Evolutionary conservation across 108 stramenopile species (phyloP).

Genomic region (Asterionellopsis glacialis): DNA sequence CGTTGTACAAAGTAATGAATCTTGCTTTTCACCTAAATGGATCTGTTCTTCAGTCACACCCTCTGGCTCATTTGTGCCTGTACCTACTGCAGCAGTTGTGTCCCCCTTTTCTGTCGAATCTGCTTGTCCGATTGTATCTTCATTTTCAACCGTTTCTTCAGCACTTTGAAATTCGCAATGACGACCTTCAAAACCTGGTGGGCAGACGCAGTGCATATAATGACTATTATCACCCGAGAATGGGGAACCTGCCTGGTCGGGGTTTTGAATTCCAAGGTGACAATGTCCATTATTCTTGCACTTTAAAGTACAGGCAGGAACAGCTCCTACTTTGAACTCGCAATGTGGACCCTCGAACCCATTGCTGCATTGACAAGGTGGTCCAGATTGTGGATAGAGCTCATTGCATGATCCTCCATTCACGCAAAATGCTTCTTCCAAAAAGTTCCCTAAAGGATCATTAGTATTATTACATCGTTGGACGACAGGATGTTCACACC

Average conservation of each 20-base stretch:
- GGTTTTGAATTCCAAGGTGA: constrained; percentile 20
- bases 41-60: constrained; percentile 4
- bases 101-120: constrained; percentile 19
- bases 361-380: constrained; percentile 31
- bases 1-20: constrained; percentile 1
- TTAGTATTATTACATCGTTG: neutral
- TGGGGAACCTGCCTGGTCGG: neutral
- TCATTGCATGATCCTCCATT: constrained; percentile 37
- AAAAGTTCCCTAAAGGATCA: constrained; percentile 5
- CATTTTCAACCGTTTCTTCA: too few species aligned
- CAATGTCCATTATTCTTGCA: constrained; percentile 40
- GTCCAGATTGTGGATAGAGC: too few species aligned
- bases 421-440: constrained; percentile 26
- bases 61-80: constrained; percentile 12
- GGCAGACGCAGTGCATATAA: constrained; percentile 17
- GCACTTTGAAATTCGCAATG: constrained; percentile 22
- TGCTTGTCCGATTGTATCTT: too few species aligned
- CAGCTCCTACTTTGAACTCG: constrained; percentile 24
- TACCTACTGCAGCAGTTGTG: neutral
- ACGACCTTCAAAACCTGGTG: constrained; percentile 19
- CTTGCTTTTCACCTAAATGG: too few species aligned
- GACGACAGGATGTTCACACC: constrained; percentile 35
- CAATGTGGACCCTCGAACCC: constrained; percentile 41
- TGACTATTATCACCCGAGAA: constrained; percentile 9
- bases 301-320: constrained; percentile 36